Conservation (phyloP, 2,329 filamentous ascomycete species). For the Septoria petroselini region DNA sequence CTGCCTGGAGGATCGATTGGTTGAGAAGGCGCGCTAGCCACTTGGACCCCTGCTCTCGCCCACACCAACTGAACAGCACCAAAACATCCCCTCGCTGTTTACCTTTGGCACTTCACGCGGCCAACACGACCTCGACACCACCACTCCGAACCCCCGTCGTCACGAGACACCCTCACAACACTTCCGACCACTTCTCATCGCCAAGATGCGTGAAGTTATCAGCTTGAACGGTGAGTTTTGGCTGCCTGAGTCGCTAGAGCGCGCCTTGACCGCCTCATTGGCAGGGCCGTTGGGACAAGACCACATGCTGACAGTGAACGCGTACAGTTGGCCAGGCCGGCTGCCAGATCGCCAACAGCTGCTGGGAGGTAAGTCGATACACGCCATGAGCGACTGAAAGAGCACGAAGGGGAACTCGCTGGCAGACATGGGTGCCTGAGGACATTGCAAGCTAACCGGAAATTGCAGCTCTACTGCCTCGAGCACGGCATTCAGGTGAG, state of each 20-base stretch:
- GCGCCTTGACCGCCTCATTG: constrained; percentile 45
- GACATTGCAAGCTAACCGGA: constrained; percentile 32
- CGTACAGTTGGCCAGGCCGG: constrained; percentile 94
- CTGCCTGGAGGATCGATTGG: too few species aligned
- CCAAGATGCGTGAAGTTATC: constrained; percentile 98
- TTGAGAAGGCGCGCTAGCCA: too few species aligned
- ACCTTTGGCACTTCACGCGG: constrained; percentile 1
- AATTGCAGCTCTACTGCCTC: constrained; percentile 89
- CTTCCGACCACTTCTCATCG: constrained; percentile 17
- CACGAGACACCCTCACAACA: constrained; percentile 25
- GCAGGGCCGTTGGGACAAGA: constrained; percentile 16
- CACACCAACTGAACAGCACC: too few species aligned
- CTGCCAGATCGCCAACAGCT: constrained; percentile 99
- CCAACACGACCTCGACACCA: constrained; percentile 7
- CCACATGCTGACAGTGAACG: constrained; percentile 52
- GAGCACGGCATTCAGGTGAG: constrained; percentile 98
- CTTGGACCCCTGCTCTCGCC: too few species aligned
- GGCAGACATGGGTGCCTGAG: constrained; percentile 35
- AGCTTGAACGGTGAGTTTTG: constrained; percentile 85
- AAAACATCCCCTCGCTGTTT: too few species aligned
- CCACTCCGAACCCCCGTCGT: constrained; percentile 17
- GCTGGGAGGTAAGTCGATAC: constrained; percentile 88
- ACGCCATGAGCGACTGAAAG: constrained; percentile 20
- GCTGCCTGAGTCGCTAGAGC: constrained; percentile 31
- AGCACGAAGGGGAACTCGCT: constrained; percentile 16